Evolutionary conservation across 208 protist genomes (phyloP), one percentile per base, ranked within the genome.

Genomic region (Wallacemonas sp.): DNA sequence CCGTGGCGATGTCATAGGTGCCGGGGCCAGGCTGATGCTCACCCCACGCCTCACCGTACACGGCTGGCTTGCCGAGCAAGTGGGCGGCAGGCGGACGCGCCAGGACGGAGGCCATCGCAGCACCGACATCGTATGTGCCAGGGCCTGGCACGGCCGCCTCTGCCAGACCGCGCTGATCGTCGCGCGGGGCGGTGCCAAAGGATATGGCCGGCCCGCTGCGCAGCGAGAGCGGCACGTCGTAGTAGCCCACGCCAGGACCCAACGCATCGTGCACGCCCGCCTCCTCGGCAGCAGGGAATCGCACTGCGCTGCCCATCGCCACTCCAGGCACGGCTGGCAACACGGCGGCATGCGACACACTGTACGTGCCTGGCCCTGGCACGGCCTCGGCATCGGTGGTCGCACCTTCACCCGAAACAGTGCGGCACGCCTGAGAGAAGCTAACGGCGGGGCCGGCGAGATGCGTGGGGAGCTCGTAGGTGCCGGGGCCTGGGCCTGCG

Each of bases 21-120:
- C 77, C 82, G 2, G 78, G 82, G 3, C 79, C 78, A 33, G 71
- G 73, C 34, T 27, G n/a, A 33, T 71, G 62, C 36, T 42, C 51
- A 31, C 46, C 9, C 8, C 21, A 9, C n/a, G 46, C 15, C n/a
- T 8, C 46, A 8, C 24, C 22, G 9, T 14, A 8, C 15, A 21
- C 15, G n/a, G 55, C 66, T 66, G 42, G 61, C 54, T 30, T 56
- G 22, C 46, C 34, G 2, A 75, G 9, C 19, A 66, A 54, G 38
- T 66, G 70, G 11, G 73, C 56, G 55, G 51, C 51, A 8, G 28
- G 51, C 1, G 65, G 61, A 46, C 72, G 61, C 51, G 72, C 22
- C 41, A 64, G 36, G 28, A 69, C 54, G 4, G 51, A 26, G 3
- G 14, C 51, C 14, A n/a, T 9, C 3, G 51, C 24, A 8, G 30